Base-by-base conservation (phyloP, 192 early-diverging fungal genomes). In the Rhizophagus prolifer region DNA sequence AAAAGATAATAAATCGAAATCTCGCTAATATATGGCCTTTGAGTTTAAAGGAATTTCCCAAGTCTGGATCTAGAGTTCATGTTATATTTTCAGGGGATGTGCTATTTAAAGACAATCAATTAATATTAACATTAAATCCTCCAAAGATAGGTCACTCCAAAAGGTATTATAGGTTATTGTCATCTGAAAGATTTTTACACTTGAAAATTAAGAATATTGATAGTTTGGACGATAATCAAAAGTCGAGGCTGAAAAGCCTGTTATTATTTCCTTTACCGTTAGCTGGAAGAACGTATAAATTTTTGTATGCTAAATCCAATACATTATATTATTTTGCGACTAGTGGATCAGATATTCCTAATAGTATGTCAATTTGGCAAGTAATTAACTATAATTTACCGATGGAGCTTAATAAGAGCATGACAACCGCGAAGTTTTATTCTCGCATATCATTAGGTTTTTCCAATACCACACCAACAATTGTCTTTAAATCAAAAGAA, bases 371-470 rank as follows among this genome's bases (percentile, higher is more conserved):
- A 9, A 50, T 81, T n/a, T 54, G 58, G 19, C 31, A 81, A 65
- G 68, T 79, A 8, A 76, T 83, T 31, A 28, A 83, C 68, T 81
- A 66, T 78, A 78, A 83, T 68, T 66, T 83, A 2, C 80, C 82
- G 4, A 25, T 81, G 6, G 73, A 79, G 13, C 23, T 19, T 23
- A 81, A 83, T 25, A 36, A 66, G 21, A 13, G 36, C 9, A 75
- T 83, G 77, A 66, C 77, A 7, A 68, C 79, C 6, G 50, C 63
- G 10, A 83, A 83, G 26, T 83, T 75, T 68, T 64, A 72, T 34
- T 73, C 70, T 34, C 71, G 82, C 16, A 83, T 83, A 34, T 54
- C 77, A 2, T 66, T 83, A 31, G 80, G 77, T 2, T 81, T 81
- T 28, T 81, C 80, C n/a, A 78, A 81, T 31, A 79, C 80, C 36